Conservation (phyloP, 2,329 filamentous ascomycete genomes). For the Arthroderma sp. region DNA sequence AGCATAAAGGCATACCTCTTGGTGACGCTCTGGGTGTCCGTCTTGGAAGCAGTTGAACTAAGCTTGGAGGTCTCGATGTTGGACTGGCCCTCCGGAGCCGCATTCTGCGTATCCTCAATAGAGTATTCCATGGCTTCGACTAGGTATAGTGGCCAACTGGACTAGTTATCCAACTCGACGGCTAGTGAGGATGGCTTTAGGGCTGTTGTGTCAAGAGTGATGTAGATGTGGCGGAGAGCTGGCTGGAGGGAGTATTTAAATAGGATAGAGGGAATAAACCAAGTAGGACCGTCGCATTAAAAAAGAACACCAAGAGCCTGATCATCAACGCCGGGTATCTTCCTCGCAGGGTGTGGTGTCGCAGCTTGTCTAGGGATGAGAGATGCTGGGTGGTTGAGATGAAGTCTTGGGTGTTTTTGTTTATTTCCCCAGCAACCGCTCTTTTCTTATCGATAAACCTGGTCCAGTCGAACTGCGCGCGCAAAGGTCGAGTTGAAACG, state of each 20-base stretch:
- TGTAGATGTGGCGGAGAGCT: background rate
- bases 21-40: constrained; percentile 61
- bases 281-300: background rate
- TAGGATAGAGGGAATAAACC: background rate
- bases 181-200: background rate
- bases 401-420: background rate
- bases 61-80: constrained; percentile 50
- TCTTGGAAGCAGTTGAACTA: constrained; percentile 41
- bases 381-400: background rate
- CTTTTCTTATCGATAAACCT: background rate
- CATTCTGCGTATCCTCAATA: constrained; percentile 55
- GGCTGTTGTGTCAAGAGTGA: background rate
- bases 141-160: background rate
- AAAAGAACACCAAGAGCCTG: background rate
- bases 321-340: background rate
- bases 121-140: constrained; percentile 39
- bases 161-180: background rate
- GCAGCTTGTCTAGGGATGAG: background rate
- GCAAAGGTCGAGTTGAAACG: background rate
- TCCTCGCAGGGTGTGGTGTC: background rate
- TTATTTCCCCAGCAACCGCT: constrained; percentile 1
- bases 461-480: background rate
- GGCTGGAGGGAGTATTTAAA: background rate
- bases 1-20: constrained; percentile 51
- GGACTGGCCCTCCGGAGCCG: constrained; percentile 45